These are phyloP conservation scores for Paramecium sexaurelia DNA, from an alignment of 73 alveolate genomes.

Conservation along the genomic window DNA sequence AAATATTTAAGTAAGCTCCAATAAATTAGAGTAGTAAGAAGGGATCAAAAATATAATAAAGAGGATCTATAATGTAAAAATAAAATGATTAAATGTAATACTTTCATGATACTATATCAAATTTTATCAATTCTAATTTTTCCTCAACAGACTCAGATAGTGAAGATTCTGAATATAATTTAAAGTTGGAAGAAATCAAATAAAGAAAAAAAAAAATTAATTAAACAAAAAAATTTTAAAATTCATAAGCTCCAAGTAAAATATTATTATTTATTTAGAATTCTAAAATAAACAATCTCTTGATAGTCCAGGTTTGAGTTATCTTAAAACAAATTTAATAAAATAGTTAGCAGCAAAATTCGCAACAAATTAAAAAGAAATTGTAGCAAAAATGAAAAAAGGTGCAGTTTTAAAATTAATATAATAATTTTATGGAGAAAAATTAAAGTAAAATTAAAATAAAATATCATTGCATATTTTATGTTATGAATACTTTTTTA, in stretches of 20 bases:
- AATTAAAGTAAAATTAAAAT: background rate
- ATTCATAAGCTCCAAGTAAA: conserved; percentile 22
- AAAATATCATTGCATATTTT: conserved; percentile 16
- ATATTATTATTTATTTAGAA: background rate
- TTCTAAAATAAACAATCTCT: background rate
- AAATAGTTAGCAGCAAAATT: conserved; percentile 1
- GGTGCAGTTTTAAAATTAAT: background rate
- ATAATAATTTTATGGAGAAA: conserved; percentile 24
- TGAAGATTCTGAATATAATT: background rate
- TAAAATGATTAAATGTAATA: background rate
- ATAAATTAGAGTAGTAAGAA: background rate
- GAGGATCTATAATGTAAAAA: background rate
- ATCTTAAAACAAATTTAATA: background rate
- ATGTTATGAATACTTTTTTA: conserved; percentile 42
- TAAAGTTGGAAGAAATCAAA: background rate
- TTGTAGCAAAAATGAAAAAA: conserved; percentile 41
- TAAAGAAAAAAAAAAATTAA: background rate
- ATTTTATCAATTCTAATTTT: background rate
- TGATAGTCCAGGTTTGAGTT: background rate
- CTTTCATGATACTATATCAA: background rate
- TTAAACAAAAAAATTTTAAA: background rate
- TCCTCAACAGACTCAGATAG: background rate
- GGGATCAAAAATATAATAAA: background rate
- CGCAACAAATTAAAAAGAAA: background rate
- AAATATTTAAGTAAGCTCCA: background rate